Conservation (phyloP, 1,139 yeast species). For the Meyerozyma athensensis region DNA sequence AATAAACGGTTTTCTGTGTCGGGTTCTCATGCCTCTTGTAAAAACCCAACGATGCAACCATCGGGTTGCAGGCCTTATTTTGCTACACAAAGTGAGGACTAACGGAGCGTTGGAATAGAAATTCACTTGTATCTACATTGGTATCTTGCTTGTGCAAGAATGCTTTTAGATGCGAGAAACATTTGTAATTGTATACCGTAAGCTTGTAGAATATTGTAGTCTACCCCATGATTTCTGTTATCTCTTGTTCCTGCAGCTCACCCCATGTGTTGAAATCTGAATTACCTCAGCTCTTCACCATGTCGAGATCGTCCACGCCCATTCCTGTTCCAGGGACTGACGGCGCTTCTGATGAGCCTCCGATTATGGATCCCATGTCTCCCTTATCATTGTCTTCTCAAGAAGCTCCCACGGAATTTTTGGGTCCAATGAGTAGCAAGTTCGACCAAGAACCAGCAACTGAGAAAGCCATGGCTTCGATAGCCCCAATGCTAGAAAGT, state of each 20-base stretch:
- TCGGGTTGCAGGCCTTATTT: conserved; percentile 52
- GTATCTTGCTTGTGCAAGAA: background rate
- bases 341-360: background rate
- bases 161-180: background rate
- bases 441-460: conserved; percentile 27
- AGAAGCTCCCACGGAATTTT: conserved; percentile 12
- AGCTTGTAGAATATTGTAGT: background rate
- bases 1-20: conserved; percentile 18
- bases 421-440: conserved; percentile 13
- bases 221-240: too few species aligned
- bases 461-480: conserved; percentile 65
- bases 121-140: background rate
- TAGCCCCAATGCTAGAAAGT: conserved; percentile 71
- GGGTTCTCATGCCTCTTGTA: background rate
- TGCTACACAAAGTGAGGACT: conserved; percentile 36
- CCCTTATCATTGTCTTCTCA: conserved; percentile 25
- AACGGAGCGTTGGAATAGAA: conserved; percentile 55
- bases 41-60: conserved; percentile 54
- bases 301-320: conserved; percentile 1
- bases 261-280: background rate
- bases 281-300: background rate
- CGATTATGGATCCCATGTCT: conserved; percentile 22
- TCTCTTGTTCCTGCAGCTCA: background rate
- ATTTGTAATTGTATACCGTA: too few species aligned
- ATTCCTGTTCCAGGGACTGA: conserved; percentile 2